Evolutionary conservation across 2,329 filamentous ascomycete genomes (phyloP).

Genomic region (Fusarium liriodendri): DNA sequence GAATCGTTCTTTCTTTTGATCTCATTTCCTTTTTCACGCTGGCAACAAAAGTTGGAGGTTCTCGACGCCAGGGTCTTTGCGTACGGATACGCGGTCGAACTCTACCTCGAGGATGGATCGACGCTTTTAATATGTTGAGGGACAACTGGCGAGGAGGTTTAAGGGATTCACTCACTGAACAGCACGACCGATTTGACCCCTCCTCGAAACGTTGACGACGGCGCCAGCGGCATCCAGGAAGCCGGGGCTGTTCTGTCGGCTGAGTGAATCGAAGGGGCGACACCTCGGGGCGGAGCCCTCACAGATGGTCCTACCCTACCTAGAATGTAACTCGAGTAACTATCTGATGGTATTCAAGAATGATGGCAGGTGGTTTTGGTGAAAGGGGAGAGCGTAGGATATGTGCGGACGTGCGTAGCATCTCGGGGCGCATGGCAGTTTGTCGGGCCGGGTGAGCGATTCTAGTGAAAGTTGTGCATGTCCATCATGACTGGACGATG

Average conservation of each 20-base stretch:
- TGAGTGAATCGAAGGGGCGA: conserved; percentile 32
- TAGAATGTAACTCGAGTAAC: conserved; percentile 48
- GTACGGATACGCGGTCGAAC: conserved; percentile 33
- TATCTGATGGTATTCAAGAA: conserved; percentile 44
- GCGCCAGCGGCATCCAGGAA: conserved; percentile 26
- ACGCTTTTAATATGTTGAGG: conserved; percentile 38
- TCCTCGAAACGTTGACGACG: conserved; percentile 25
- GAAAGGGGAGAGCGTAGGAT: conserved; percentile 39
- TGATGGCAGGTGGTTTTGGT: conserved; percentile 41
- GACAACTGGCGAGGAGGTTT: conserved; percentile 26
- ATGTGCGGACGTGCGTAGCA: conserved; percentile 36
- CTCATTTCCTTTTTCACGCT: conserved; percentile 31
- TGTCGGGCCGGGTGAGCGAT: conserved; percentile 18
- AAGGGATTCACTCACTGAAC: conserved; percentile 31
- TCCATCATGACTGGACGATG: conserved; percentile 17
- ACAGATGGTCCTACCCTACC: conserved; percentile 38
- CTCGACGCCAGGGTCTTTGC: conserved; percentile 33
- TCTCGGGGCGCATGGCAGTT: conserved; percentile 22
- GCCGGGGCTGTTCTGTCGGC: conserved; percentile 39
- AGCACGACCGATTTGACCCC: conserved; percentile 24
- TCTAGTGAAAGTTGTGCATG: conserved; percentile 22
- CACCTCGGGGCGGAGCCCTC: conserved; percentile 25
- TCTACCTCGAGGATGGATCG: conserved; percentile 36
- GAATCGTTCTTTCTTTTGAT: conserved; percentile 34
- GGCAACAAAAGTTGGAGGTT: conserved; percentile 43